Conservation (phyloP, 139 green algal species). For the Volvox reticuliferus region DNA sequence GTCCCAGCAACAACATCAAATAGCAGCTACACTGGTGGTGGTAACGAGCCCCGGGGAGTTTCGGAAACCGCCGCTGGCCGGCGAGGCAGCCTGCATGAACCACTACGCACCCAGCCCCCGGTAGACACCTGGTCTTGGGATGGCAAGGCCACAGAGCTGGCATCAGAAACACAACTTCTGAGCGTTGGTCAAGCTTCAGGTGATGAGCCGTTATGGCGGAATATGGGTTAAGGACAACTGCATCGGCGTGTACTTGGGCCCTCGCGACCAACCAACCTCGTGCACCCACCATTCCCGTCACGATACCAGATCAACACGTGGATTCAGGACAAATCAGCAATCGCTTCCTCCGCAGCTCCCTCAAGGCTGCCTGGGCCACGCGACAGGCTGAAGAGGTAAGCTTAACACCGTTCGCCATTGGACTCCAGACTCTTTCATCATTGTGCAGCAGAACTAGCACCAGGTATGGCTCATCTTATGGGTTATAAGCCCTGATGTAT, state of each 20-base stretch:
- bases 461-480: too few relatives aligned
- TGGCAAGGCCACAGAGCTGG: background rate
- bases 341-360: slow-evolving; percentile 21
- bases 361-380: background rate
- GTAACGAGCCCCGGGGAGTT: background rate
- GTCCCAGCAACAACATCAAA: background rate
- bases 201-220: background rate
- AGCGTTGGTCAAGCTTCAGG: background rate
- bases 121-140: background rate
- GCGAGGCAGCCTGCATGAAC: slow-evolving; percentile 4
- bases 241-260: background rate
- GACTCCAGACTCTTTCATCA: too few relatives aligned
- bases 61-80: background rate
- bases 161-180: background rate
- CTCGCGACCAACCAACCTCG: background rate
- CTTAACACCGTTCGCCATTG: too few relatives aligned
- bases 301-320: background rate
- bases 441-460: too few relatives aligned
- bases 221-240: background rate
- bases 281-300: background rate
- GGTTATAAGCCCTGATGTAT: too few relatives aligned
- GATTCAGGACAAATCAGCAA: background rate
- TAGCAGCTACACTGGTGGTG: background rate
- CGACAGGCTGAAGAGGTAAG: slow-evolving; percentile 43
- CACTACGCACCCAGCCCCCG: background rate